A percentile compares a stretch with the other conserved stretches of the same genome.
Evolutionary conservation across 2,329 filamentous ascomycete species (phyloP).

Genomic region (Ophiostoma himal-ulmi): DNA sequence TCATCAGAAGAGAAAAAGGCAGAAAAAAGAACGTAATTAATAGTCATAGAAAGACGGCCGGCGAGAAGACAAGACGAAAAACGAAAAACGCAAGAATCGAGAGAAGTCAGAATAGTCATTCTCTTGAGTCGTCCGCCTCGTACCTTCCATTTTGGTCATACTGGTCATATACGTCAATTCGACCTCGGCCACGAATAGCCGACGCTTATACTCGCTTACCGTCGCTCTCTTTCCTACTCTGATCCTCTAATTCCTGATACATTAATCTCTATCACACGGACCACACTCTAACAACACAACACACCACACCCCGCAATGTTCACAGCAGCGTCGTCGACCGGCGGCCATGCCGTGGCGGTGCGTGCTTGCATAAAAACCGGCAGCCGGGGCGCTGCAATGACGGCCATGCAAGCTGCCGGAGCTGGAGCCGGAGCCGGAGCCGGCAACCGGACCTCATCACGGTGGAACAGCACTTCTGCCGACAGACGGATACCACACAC

Average conservation of each 20-base stretch:
- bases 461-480: constrained; percentile 18
- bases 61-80: not conserved
- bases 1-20: not conserved
- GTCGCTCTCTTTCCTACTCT: not conserved
- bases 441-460: constrained; percentile 5
- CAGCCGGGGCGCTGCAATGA: constrained; percentile 13
- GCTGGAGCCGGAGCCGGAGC: not conserved
- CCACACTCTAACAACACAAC: not conserved
- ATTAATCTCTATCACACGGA: not conserved
- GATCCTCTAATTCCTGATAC: not conserved
- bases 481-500: constrained; percentile 3
- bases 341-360: constrained; percentile 20
- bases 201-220: constrained; percentile 6
- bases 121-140: not conserved
- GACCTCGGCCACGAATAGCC: constrained; percentile 4
- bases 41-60: constrained; percentile 1
- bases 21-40: not conserved
- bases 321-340: constrained; percentile 18
- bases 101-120: not conserved
- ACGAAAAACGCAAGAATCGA: not conserved
- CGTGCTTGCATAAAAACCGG: constrained; percentile 19
- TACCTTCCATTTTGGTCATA: not conserved
- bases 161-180: not conserved
- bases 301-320: constrained; percentile 14
- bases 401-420: constrained; percentile 10